Conservation (phyloP, 176 grass and related monocot species). For the Avena insularis region DNA sequence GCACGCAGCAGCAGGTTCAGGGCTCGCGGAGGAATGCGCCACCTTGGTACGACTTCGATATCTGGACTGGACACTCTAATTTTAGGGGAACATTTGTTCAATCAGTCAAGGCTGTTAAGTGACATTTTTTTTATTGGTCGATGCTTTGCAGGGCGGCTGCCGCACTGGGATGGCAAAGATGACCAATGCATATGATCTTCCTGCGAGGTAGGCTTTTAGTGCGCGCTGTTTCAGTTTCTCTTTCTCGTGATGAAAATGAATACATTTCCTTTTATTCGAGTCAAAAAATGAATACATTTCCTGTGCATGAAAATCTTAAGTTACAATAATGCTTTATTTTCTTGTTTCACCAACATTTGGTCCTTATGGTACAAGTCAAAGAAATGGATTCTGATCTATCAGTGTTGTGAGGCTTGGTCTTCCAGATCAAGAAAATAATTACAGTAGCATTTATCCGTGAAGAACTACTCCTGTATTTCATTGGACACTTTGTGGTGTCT, state of each 20-base stretch:
- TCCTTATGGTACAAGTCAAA: not conserved
- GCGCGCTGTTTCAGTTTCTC: not conserved
- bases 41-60: constrained; percentile 69
- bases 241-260: not conserved
- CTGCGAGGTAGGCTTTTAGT: constrained; percentile 58
- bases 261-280: not conserved
- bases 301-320: not conserved
- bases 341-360: not conserved
- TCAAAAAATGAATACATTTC: not conserved
- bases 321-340: not conserved
- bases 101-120: not conserved
- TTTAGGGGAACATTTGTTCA: constrained; percentile 27
- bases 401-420: not conserved
- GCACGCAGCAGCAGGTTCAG: constrained; percentile 75
- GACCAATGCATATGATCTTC: constrained; percentile 91
- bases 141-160: constrained; percentile 75
- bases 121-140: constrained; percentile 7
- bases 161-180: constrained; percentile 96
- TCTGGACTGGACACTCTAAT: not conserved
- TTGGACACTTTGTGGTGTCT: no score
- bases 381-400: not conserved
- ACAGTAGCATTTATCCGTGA: not conserved
- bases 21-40: constrained; percentile 85
- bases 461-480: not conserved
- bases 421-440: not conserved